These are phyloP conservation scores for Bryum argenteum DNA, from an alignment of 225 moss, liverwort and hornwort species.

Conservation along the genomic window DNA sequence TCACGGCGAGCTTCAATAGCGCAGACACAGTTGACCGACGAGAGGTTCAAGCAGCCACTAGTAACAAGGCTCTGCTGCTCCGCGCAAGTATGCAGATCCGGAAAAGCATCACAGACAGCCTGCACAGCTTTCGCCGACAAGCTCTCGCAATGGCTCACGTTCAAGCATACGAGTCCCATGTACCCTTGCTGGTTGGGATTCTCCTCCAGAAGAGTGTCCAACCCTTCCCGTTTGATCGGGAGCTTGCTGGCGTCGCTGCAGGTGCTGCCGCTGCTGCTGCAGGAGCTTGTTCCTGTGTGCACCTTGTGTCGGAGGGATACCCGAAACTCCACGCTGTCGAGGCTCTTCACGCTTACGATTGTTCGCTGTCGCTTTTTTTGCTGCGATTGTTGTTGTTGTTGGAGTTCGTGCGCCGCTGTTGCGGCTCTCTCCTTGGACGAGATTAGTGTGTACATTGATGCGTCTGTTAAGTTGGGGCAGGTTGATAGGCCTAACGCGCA, in stretches of 20 bases:
- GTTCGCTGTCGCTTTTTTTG: too few relatives aligned
- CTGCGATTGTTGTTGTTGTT: too few relatives aligned
- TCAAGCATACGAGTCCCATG: constrained; percentile 56
- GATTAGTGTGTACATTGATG: constrained; percentile 72
- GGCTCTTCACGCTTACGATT: not conserved
- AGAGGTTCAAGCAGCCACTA: constrained; percentile 80
- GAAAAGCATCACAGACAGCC: constrained; percentile 81
- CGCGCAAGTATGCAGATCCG: constrained; percentile 81
- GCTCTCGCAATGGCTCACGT: constrained; percentile 69
- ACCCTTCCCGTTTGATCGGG: constrained; percentile 48
- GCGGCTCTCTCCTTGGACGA: constrained; percentile 40
- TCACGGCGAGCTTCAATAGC: constrained; percentile 62
- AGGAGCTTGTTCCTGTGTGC: constrained; percentile 41
- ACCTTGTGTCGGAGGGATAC: constrained; percentile 23
- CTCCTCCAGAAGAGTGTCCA: constrained; percentile 57
- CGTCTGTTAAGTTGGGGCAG: constrained; percentile 70
- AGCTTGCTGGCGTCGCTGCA: constrained; percentile 73
- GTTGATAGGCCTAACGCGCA: constrained; percentile 71
- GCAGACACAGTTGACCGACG: constrained; percentile 75
- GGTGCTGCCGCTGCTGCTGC: constrained; percentile 63
- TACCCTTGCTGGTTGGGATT: constrained; percentile 46
- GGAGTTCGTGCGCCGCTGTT: too few relatives aligned
- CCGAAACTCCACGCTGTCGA: constrained; percentile 23
- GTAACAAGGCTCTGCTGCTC: constrained; percentile 70
- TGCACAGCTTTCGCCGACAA: constrained; percentile 80